These are phyloP conservation scores for Blastocystis sp. DNA, from an alignment of 352 stramenopile genomes.

Conservation along the genomic window DNA sequence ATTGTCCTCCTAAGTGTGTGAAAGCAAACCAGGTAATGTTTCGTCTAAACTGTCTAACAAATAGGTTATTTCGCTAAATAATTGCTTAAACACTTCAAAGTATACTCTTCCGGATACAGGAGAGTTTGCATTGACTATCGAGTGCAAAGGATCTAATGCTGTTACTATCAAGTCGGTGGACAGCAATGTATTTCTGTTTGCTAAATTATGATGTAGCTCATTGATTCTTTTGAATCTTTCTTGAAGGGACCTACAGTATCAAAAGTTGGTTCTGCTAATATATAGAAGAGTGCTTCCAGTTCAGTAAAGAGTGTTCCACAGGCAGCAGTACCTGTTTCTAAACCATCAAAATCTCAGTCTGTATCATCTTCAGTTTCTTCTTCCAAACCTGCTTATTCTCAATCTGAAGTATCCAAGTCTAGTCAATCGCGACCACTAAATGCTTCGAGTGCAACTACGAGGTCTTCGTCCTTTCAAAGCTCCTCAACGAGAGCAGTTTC, in stretches of 20 bases:
- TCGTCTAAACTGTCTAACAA: not conserved
- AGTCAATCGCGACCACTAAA: not conserved
- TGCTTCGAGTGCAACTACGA: not conserved
- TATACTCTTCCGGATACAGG: not conserved
- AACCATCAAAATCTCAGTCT: not conserved
- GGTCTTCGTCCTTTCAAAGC: not conserved
- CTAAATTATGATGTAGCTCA: not conserved
- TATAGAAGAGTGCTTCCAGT: not conserved
- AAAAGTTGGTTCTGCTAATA: not conserved
- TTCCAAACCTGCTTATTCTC: not conserved
- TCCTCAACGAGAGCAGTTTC: not conserved
- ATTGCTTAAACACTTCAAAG: not conserved
- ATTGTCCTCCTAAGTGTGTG: slow-evolving; percentile 26
- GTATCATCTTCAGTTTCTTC: not conserved
- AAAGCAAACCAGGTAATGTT: not conserved
- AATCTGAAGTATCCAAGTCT: not conserved
- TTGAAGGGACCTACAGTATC: not conserved
- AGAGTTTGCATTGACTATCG: not conserved
- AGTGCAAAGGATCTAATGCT: not conserved
- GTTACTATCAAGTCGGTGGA: slow-evolving; percentile 18
- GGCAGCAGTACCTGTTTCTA: not conserved
- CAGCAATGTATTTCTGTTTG: not conserved
- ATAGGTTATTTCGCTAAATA: not conserved
- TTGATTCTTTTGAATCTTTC: not conserved
- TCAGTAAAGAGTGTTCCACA: not conserved